phyloP scores from a whole-genome alignment of 2,329 filamentous ascomycete genomes.

The Diaporthe australafricana region DNA sequence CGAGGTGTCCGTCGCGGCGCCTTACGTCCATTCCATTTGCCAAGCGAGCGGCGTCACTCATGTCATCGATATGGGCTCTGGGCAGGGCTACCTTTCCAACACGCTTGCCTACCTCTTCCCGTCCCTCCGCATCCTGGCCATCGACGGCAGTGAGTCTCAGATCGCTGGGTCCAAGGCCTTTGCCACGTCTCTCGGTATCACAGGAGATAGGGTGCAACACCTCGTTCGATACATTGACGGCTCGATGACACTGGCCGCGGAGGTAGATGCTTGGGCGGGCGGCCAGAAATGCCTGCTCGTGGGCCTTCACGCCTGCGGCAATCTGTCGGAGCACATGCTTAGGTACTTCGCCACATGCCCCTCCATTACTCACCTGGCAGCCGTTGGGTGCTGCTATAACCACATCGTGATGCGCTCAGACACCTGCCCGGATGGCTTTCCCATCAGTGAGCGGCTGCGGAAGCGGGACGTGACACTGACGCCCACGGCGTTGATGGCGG shows the following conservation, averaged over 20 bases:
- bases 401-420: conserved; percentile 48
- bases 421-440: conserved; percentile 50
- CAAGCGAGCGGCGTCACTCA: conserved; percentile 41
- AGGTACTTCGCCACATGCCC: conserved; percentile 43
- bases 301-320: conserved; percentile 48
- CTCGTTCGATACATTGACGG: conserved; percentile 46
- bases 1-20: conserved; percentile 45
- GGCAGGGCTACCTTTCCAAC: conserved; percentile 48
- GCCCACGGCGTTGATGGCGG: conserved; percentile 48
- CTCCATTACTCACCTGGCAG: conserved; percentile 42
- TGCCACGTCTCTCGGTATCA: conserved; percentile 41
- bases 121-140: conserved; percentile 43
- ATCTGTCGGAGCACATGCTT: conserved; percentile 49
- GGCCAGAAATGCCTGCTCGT: conserved; percentile 47
- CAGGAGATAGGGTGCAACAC: conserved; percentile 40
- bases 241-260: conserved; percentile 37
- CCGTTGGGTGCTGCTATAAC: conserved; percentile 50
- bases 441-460: conserved; percentile 51
- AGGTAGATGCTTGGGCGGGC: conserved; percentile 44
- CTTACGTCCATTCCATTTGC: conserved; percentile 44
- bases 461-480: conserved; percentile 41
- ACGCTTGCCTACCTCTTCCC: conserved; percentile 46
- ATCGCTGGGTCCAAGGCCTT: conserved; percentile 43
- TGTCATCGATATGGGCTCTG: conserved; percentile 43
- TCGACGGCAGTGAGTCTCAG: conserved; percentile 48